Evolutionary conservation across 2,329 filamentous ascomycete species (phyloP), one percentile per base, ranked within the genome.

Genomic region (Waltergamsia citrina): DNA sequence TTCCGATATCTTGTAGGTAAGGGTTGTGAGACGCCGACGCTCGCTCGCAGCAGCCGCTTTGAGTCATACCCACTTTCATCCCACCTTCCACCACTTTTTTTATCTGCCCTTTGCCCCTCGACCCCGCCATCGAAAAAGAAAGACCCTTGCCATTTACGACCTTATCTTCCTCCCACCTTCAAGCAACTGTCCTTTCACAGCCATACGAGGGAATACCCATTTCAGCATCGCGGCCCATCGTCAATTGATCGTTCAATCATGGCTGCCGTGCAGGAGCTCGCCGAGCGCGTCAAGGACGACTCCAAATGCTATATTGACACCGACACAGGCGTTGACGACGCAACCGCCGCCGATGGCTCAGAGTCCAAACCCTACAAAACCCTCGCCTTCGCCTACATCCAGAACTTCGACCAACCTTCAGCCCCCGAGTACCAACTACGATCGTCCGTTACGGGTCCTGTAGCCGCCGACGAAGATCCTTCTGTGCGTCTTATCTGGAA

Each of bases 321-420:
- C 18, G 34, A 36, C 29, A 19, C 34, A 4, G 34, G 34, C 22
- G 29, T 32, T 48, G 65, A 71, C 47, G 87, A 92, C 61, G 76
- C 82, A 50, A 59, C 73, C 45, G 54, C 69, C 39, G 73, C 77
- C 43, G 66, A 74, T 45, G 86, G 86, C 52, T 72, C 78, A 43
- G 74, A 88, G 57, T 62, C 69, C 41, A 72, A 78, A 45, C 86
- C 87, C 32, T 94, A 80, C 74, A 90, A 93, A 67, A 78, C 81
- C 26, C 73, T 94, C 27, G 67, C 81, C 43, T 78, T 78, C 52
- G 87, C 85, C 43, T 83, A 85, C 59, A 71, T 87, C 51, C 75
- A 83, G 59, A 74, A 80, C 57, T 64, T 74, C 45, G 70, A 72
- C 41, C 62, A 64, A 41, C 41, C 62, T 64, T 41, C 26, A n/a